Percentiles rank a stretch among this genome's conserved stretches.
Evolutionary conservation across 1,284 basidiomycete species (phyloP).

Genomic region (Termitomyces sp.): DNA sequence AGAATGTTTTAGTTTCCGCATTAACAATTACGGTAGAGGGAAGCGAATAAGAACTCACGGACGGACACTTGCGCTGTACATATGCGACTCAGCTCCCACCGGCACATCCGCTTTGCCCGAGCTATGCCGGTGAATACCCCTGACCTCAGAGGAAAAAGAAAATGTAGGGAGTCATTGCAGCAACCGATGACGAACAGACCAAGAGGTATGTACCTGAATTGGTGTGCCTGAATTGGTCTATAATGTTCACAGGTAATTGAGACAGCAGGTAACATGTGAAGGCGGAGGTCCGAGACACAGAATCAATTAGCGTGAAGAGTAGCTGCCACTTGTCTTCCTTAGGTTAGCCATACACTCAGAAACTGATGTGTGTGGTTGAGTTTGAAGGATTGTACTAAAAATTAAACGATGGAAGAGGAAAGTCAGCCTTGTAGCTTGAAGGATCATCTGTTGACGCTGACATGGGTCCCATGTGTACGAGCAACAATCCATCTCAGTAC

Average conservation of each 20-base stretch:
- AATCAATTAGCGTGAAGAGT: background rate
- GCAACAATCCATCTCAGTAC: background rate
- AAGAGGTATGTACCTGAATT: background rate
- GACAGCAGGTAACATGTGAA: slow-evolving; percentile 12
- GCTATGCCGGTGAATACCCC: background rate
- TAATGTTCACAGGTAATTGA: slow-evolving; percentile 5
- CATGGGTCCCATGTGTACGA: slow-evolving; percentile 11
- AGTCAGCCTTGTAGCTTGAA: background rate
- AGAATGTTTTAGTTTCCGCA: slow-evolving; percentile 7
- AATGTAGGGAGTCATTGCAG: background rate
- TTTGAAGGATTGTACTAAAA: slow-evolving; percentile 6
- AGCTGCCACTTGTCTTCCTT: background rate
- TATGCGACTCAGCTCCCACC: background rate
- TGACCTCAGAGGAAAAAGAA: background rate
- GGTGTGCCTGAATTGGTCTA: background rate
- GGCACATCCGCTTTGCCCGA: background rate
- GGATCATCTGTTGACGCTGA: background rate
- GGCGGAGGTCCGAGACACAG: slow-evolving; percentile 8
- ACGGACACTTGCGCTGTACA: background rate
- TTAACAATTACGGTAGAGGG: slow-evolving; percentile 1
- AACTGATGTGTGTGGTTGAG: slow-evolving; percentile 2
- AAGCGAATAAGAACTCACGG: slow-evolving; percentile 9
- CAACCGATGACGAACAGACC: background rate
- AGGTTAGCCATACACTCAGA: slow-evolving; percentile 5
- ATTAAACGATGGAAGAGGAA: background rate